Evolutionary conservation across 2,329 filamentous ascomycete genomes (phyloP).

Genomic region (Pyrenophora teres): DNA sequence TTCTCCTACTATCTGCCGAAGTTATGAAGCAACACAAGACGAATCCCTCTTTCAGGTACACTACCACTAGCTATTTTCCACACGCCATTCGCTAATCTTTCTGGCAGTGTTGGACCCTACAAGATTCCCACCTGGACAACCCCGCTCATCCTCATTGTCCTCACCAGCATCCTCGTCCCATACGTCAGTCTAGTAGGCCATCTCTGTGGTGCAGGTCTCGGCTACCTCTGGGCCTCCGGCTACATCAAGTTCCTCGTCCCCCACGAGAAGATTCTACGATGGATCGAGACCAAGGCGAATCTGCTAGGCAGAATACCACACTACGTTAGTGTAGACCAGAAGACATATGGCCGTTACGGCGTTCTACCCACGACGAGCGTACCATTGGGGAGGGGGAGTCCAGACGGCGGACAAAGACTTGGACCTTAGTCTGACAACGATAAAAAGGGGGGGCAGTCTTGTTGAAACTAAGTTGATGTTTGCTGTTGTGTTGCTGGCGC

Average conservation of each 20-base stretch:
- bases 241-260: slow-evolving; percentile 89
- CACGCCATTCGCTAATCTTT: slow-evolving; percentile 6
- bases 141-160: slow-evolving; percentile 75
- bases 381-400: slow-evolving; percentile 30
- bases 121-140: slow-evolving; percentile 92
- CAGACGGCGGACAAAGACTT: slow-evolving; percentile 38
- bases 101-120: slow-evolving; percentile 58
- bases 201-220: slow-evolving; percentile 78
- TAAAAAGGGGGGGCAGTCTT: background rate
- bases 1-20: slow-evolving; percentile 82
- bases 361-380: slow-evolving; percentile 66
- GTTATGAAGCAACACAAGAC: slow-evolving; percentile 81
- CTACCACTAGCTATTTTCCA: slow-evolving; percentile 41
- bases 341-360: slow-evolving; percentile 91
- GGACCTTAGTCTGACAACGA: slow-evolving; percentile 23
- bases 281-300: slow-evolving; percentile 87
- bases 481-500: slow-evolving; percentile 7
- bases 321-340: slow-evolving; percentile 93
- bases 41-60: slow-evolving; percentile 74
- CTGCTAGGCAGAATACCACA: slow-evolving; percentile 82
- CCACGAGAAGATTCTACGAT: slow-evolving; percentile 83
- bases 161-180: slow-evolving; percentile 77
- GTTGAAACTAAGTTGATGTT: background rate
- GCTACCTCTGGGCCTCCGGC: slow-evolving; percentile 86
- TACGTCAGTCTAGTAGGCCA: slow-evolving; percentile 86